Evolutionary conservation across 2,329 filamentous ascomycete species (phyloP).

Genomic region (Ceratocystis alfenasii): DNA sequence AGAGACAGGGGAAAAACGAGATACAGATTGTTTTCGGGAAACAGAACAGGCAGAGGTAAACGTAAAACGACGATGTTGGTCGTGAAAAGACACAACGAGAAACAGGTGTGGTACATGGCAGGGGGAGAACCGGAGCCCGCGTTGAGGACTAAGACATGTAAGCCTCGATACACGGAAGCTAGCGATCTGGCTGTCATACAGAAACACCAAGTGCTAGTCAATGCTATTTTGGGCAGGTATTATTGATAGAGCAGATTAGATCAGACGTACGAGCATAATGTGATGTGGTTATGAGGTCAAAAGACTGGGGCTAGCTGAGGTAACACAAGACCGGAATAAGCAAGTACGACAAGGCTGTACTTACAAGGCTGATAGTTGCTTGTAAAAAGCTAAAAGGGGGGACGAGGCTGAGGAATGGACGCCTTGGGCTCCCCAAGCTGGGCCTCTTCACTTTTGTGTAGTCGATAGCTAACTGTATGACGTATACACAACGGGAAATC

Average conservation of each 20-base stretch:
- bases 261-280: no score
- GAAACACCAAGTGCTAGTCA: no score
- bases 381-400: neutral
- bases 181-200: neutral
- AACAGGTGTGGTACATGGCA: neutral
- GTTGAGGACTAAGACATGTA: neutral
- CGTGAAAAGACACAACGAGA: no score
- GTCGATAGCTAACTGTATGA: neutral
- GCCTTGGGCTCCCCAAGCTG: neutral
- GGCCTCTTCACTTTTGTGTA: neutral
- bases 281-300: no score
- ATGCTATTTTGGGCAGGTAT: no score
- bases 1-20: no score
- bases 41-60: no score
- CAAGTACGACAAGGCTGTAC: neutral
- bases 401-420: neutral
- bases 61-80: no score
- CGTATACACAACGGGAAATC: neutral
- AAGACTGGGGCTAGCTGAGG: neutral
- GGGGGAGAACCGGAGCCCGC: neutral
- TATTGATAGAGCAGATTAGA: no score
- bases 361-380: neutral
- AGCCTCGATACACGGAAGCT: neutral
- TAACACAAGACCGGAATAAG: neutral
- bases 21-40: no score